Base-by-base conservation (phyloP, 345 rosid species). In the Eucalyptus polybractea region DNA sequence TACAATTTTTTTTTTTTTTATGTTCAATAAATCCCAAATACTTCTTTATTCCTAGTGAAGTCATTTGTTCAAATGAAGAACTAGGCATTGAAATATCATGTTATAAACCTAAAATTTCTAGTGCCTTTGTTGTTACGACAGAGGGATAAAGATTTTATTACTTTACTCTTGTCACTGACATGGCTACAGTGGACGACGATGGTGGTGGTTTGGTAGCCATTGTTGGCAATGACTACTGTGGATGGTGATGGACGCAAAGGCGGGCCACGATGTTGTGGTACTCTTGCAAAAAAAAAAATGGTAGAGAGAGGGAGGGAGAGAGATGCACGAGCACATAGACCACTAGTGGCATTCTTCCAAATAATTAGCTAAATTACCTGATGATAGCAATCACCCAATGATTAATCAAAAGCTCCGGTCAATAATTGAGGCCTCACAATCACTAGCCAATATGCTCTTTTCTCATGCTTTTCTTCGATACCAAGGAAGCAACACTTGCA, bases 181-280 rank as follows among this genome's bases (percentile, higher is more conserved):
- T 40, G 83, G 8, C 12, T 76, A 10, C 2, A 21, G 47, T 76
- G 2, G 1, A 0, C 2, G 1, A 2, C 29, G 5, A 6, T 14
- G 40, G 10, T 21, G 44, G 80, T 33, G 44, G 80, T 69, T 33
- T 69, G 0, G 50, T 69, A 1, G 24, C 14, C 69, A 29, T 29
- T 4, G 6, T 13, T 27, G 62, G 62, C 62, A 24, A 27, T 13
- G 15, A 62, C 16, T 62, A 0, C 3, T 29, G 69, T 6, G 16
- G 67, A 60, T 60, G 67, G 14, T 60, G 31, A 27, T 12, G 31
- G 67, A 60, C 31, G 31, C 3, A 60, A 1, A 56, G 62, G 62
- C 13, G 13, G 62, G 27, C 62, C 62, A 10, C 0, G 27, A 24
- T 56, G 13, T 9, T 24, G 29, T 24, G 27, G 62, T 56, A 24